phyloP scores from a whole-genome alignment of 306 rosid genomes.

The Quercus dentata region DNA sequence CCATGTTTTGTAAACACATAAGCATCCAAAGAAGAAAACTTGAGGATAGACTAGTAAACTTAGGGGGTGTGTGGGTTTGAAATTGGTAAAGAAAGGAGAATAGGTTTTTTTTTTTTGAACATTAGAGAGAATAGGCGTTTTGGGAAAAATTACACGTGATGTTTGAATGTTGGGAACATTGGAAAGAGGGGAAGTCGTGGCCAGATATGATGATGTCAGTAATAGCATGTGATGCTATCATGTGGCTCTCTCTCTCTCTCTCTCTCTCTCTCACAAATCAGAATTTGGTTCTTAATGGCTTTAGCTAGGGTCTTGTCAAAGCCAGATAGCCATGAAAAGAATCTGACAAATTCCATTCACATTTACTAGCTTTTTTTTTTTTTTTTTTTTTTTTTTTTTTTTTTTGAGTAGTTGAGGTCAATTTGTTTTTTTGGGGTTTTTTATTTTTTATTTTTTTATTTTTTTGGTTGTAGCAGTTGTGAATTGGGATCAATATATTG shows the following conservation, averaged over 20 bases:
- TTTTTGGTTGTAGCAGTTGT: slow-evolving; percentile 1
- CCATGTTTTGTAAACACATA: neutral
- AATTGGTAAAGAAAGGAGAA: neutral
- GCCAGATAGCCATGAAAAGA: slow-evolving; percentile 16
- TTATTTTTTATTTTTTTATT: neutral
- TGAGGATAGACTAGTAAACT: neutral
- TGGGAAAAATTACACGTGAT: slow-evolving; percentile 35
- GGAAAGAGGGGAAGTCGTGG: slow-evolving; percentile 51
- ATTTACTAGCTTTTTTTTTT: slow-evolving; percentile 26
- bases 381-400: slow-evolving; percentile 18
- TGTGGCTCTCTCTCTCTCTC: slow-evolving; percentile 33
- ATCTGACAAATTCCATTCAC: slow-evolving; percentile 42
- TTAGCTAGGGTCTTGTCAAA: slow-evolving; percentile 15
- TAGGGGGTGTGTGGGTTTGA: neutral
- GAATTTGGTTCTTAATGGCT: slow-evolving; percentile 17
- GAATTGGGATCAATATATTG: slow-evolving; percentile 20
- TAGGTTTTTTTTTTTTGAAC: neutral
- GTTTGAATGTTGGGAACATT: slow-evolving; percentile 68
- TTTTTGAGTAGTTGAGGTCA: neutral
- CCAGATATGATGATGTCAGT: slow-evolving; percentile 65
- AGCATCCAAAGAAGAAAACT: neutral
- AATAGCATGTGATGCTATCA: slow-evolving; percentile 69
- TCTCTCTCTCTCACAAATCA: neutral
- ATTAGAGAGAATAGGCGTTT: slow-evolving; percentile 6
- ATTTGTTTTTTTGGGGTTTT: too few species aligned